Percentiles rank a stretch among this genome's conserved stretches.
Evolutionary conservation across 1,139 yeast species (phyloP).

Genomic region (Sugiyamaella castrensis): DNA sequence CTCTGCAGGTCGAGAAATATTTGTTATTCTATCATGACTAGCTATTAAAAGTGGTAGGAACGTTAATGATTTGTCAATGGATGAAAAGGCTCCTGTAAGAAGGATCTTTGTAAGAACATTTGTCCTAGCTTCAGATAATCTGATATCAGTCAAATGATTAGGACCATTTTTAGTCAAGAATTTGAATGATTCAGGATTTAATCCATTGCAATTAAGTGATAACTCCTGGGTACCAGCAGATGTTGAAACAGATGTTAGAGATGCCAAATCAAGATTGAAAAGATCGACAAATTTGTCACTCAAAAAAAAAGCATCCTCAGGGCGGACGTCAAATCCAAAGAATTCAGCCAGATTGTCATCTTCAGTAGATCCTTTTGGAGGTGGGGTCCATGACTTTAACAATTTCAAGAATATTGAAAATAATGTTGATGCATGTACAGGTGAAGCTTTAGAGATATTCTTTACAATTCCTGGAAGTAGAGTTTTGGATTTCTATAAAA

Average conservation of each 20-base stretch:
- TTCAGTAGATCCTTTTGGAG: conserved; percentile 47
- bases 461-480: conserved; percentile 51
- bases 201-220: conserved; percentile 51
- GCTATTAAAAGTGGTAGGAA: conserved; percentile 52
- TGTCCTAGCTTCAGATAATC: conserved; percentile 48
- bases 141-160: conserved; percentile 50
- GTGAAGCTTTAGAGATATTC: conserved; percentile 43
- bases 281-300: conserved; percentile 51
- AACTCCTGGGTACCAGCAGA: neutral
- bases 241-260: neutral
- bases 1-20: conserved; percentile 52
- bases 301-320: conserved; percentile 45
- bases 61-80: conserved; percentile 33
- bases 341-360: conserved; percentile 40
- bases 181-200: conserved; percentile 51
- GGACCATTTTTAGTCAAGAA: conserved; percentile 72
- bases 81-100: conserved; percentile 41
- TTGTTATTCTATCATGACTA: conserved; percentile 56
- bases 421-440: conserved; percentile 52
- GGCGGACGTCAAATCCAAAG: conserved; percentile 29
- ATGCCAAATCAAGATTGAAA: conserved; percentile 34
- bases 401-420: conserved; percentile 61
- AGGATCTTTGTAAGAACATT: conserved; percentile 42
- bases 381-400: conserved; percentile 49
- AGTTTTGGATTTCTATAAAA: conserved; percentile 22